phyloP scores from a whole-genome alignment of 495 filamentous ascomycete genomes.

The Neurospora sp. region DNA sequence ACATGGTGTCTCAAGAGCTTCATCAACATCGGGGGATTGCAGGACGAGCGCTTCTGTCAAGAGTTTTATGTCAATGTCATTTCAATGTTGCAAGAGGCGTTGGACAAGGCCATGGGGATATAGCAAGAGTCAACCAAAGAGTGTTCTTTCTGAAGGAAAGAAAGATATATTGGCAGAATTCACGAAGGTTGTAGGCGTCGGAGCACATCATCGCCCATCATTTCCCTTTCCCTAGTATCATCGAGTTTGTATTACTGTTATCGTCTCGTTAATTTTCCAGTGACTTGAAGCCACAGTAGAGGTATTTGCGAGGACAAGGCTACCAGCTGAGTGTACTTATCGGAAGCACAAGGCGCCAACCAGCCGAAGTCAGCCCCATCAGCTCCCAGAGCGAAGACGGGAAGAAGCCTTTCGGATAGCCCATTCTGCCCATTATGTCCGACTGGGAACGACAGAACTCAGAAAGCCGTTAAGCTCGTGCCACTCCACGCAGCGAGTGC shows the following conservation, averaged over 20 bases:
- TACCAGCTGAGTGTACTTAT: not conserved
- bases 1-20: constrained; percentile 4
- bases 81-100: constrained; percentile 1
- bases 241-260: too few species aligned
- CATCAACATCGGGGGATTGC: not conserved
- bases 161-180: too few species aligned
- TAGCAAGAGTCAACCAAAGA: not conserved
- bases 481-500: not conserved
- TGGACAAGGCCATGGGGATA: not conserved
- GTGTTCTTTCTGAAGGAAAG: too few species aligned
- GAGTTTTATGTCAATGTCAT: constrained; percentile 6
- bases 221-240: too few species aligned
- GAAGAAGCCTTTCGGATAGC: not conserved
- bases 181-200: too few species aligned
- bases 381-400: not conserved
- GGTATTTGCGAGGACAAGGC: not conserved
- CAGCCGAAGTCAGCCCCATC: not conserved
- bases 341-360: not conserved
- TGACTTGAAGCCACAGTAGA: not conserved
- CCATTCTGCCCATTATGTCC: not conserved
- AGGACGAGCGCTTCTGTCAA: constrained; percentile 6
- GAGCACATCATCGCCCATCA: too few species aligned
- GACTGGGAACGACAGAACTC: not conserved
- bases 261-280: not conserved
- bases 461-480: not conserved